Percentiles rank a stretch among this genome's conserved stretches.
Evolutionary conservation across 331 rosid genomes (phyloP).

Genomic region (Malus hybrid): DNA sequence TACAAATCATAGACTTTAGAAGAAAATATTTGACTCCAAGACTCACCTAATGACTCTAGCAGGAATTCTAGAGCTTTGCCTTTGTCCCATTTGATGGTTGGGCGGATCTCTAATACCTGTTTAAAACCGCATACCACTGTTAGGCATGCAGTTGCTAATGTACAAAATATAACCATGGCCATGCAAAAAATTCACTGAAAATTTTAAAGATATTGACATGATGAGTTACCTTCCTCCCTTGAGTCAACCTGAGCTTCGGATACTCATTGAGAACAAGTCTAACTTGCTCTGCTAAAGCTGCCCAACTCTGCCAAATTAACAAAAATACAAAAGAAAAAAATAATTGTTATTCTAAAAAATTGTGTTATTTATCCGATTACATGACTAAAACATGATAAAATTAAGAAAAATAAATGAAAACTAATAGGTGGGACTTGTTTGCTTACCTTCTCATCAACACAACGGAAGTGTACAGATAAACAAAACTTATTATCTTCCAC

Average conservation of each 20-base stretch:
- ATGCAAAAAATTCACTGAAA: not conserved
- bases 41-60: constrained; percentile 65
- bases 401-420: not conserved
- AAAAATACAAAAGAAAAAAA: not conserved
- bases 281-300: constrained; percentile 60
- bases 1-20: not conserved
- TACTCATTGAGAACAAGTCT: constrained; percentile 53
- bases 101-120: constrained; percentile 78
- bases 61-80: constrained; percentile 89
- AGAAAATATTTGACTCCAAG: not conserved
- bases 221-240: constrained; percentile 63
- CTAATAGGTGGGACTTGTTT: not conserved
- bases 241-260: constrained; percentile 58
- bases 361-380: not conserved
- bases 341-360: constrained; percentile 1
- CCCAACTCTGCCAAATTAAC: constrained; percentile 61
- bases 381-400: not conserved
- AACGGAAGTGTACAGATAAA: constrained; percentile 84
- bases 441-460: constrained; percentile 86
- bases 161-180: not conserved
- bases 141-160: not conserved
- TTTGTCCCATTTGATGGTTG: constrained; percentile 95
- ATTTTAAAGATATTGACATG: too few species aligned
- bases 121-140: not conserved
- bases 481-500: constrained; percentile 93